phyloP scores from a whole-genome alignment of 495 filamentous ascomycete genomes.

The Xylaria flabelliformis region DNA sequence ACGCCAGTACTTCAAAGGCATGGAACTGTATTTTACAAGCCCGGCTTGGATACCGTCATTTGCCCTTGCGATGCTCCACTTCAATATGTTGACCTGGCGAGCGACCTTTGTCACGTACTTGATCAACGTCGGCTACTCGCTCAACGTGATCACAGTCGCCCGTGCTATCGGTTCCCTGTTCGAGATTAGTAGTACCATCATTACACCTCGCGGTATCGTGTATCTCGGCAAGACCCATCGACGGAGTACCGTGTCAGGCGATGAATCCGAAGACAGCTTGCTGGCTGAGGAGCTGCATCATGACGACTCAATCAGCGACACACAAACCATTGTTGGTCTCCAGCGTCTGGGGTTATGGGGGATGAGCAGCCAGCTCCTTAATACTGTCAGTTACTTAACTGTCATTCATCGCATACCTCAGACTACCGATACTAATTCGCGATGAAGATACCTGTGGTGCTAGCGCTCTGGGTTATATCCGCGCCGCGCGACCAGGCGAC shows the following conservation, averaged over 20 bases:
- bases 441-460: conserved; percentile 46
- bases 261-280: conserved; percentile 36
- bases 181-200: conserved; percentile 57
- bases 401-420: not conserved
- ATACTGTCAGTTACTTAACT: conserved; percentile 38
- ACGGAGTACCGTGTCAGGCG: conserved; percentile 15
- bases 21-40: conserved; percentile 50
- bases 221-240: conserved; percentile 39
- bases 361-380: conserved; percentile 48
- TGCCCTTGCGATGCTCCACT: conserved; percentile 61
- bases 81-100: conserved; percentile 65
- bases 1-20: conserved; percentile 37
- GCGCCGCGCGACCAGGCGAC: conserved; percentile 23
- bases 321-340: conserved; percentile 43
- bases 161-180: conserved; percentile 59
- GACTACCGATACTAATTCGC: conserved; percentile 13
- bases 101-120: conserved; percentile 67
- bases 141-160: conserved; percentile 59
- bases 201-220: conserved; percentile 48
- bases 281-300: conserved; percentile 18
- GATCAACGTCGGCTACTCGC: conserved; percentile 59
- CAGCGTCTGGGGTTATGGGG: conserved; percentile 54
- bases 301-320: conserved; percentile 30
- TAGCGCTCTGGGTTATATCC: conserved; percentile 44
- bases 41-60: conserved; percentile 60